These are phyloP conservation scores for Cercospora janseana DNA, from an alignment of 2,329 filamentous ascomycete species.

Conservation along the genomic window DNA sequence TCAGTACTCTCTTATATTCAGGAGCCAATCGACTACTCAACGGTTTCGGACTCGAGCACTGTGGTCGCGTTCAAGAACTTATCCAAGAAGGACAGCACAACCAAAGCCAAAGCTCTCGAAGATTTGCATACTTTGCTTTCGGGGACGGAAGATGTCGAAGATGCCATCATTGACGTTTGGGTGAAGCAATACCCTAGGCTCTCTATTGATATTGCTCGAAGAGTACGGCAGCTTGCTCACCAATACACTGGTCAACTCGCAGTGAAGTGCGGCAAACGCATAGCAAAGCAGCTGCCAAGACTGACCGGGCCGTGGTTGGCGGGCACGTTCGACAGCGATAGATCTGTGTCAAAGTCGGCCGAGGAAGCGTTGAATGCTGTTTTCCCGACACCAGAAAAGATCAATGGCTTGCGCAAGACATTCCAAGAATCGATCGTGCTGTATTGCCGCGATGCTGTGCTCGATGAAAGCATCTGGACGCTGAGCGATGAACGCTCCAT, in stretches of 20 bases:
- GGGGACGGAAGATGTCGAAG: slow-evolving; percentile 66
- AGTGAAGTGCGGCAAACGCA: slow-evolving; percentile 67
- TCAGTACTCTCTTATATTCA: slow-evolving; percentile 81
- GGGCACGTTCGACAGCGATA: slow-evolving; percentile 83
- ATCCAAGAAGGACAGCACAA: slow-evolving; percentile 87
- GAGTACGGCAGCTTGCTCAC: slow-evolving; percentile 85
- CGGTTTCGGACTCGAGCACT: slow-evolving; percentile 74
- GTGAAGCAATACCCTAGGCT: slow-evolving; percentile 84
- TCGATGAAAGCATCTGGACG: slow-evolving; percentile 73
- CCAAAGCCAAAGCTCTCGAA: slow-evolving; percentile 85
- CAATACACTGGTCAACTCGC: slow-evolving; percentile 65
- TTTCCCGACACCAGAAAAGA: slow-evolving; percentile 77
- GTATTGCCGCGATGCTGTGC: slow-evolving; percentile 74
- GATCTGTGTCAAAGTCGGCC: slow-evolving; percentile 71
- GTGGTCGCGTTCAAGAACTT: slow-evolving; percentile 92
- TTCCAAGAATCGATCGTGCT: slow-evolving; percentile 79
- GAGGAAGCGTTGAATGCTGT: slow-evolving; percentile 72
- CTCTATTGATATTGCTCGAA: slow-evolving; percentile 84
- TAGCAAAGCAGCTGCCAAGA: slow-evolving; percentile 73
- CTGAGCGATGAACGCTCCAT: slow-evolving; percentile 87
- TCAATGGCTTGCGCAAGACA: slow-evolving; percentile 70
- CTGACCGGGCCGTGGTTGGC: slow-evolving; percentile 88
- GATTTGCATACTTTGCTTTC: slow-evolving; percentile 69
- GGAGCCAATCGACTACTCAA: slow-evolving; percentile 77
- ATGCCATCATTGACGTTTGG: slow-evolving; percentile 84